Evolutionary conservation across 1,139 yeast genomes (phyloP), one percentile per base, ranked within the genome.

Genomic region (Ashbya aceris): DNA sequence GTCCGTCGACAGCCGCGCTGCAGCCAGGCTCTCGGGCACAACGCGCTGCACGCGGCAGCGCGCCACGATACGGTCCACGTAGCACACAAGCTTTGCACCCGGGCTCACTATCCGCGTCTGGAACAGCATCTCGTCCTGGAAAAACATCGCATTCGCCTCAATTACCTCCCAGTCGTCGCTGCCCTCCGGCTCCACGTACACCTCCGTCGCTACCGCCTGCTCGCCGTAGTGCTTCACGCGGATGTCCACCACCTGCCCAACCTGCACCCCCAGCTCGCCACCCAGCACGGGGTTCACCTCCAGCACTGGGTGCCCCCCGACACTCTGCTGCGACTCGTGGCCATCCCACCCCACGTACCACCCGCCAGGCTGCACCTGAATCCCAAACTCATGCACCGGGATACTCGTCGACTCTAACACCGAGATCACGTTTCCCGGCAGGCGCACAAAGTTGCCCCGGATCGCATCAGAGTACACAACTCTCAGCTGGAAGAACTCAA

Each of bases 161-260:
- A 87, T 84, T 33, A 84, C 67, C 53, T 89, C 97, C 97, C 97
- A 91, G 58, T 91, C 98, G 3, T 83, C 73, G 2, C 80, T 63
- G 0, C 84, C 71, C 29, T 74, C 63, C 0, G 97, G 97, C 56
- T 86, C 96, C 36, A 89, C 70, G 55, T 76, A 78, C 7, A 89
- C 78, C 5, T 78, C 75, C 7, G 70, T 63, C 0, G 87, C 79
- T 40, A 66, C 70, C 20, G 68, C 73, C 10, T 72, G 68, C 30
- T 73, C 68, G 30, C 72, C 60, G 38, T 60, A 67, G 8, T 67
- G 54, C 11, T 58, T 56, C 9, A 73, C 49, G 1, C 60, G 49
- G 23, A 67, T 44, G 30, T 58, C 52, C 10, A 69, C 63, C 56
- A 69, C 58, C 12, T 70, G 54, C 41, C 68, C 64, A 8, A 30